Evolutionary conservation across 805 yeast genomes (phyloP).

Genomic region (Candida broadrunensis): DNA sequence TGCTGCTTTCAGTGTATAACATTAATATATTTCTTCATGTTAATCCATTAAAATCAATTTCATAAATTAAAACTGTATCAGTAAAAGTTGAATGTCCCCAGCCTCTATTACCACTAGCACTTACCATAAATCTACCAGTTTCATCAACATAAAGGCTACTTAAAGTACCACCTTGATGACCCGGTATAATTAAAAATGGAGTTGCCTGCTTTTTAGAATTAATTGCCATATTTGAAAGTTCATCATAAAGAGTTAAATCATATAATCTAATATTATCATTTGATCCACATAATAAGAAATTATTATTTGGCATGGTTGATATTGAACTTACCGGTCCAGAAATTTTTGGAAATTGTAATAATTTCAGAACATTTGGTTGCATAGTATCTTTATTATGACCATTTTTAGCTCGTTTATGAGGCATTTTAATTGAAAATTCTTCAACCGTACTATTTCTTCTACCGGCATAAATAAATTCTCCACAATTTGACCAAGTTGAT

Average conservation of each 20-base stretch:
- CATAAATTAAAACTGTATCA: constrained; percentile 80
- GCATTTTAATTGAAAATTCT: constrained; percentile 63
- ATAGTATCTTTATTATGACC: constrained; percentile 20
- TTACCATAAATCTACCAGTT: constrained; percentile 80
- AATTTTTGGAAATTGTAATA: constrained; percentile 74
- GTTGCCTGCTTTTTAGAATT: constrained; percentile 41
- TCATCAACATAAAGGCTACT: constrained; percentile 81
- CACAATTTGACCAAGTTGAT: constrained; percentile 84
- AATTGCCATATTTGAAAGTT: constrained; percentile 16
- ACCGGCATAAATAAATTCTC: constrained; percentile 77
- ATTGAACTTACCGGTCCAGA: constrained; percentile 90
- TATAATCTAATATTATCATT: constrained; percentile 85
- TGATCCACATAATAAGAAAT: constrained; percentile 83
- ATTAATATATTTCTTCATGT: no score
- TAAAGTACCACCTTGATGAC: constrained; percentile 91
- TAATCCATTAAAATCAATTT: constrained; percentile 55
- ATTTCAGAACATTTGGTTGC: constrained; percentile 50
- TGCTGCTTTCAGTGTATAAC: constrained; percentile 33
- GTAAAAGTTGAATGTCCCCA: constrained; percentile 82
- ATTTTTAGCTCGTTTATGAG: constrained; percentile 26
- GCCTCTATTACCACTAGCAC: constrained; percentile 93
- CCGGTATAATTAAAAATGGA: constrained; percentile 90
- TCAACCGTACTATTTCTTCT: constrained; percentile 88
- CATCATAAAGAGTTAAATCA: constrained; percentile 55
- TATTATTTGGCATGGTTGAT: constrained; percentile 73